These are phyloP conservation scores for Arabidopsis suecica DNA, from an alignment of 345 rosid genomes.

Conservation along the genomic window DNA sequence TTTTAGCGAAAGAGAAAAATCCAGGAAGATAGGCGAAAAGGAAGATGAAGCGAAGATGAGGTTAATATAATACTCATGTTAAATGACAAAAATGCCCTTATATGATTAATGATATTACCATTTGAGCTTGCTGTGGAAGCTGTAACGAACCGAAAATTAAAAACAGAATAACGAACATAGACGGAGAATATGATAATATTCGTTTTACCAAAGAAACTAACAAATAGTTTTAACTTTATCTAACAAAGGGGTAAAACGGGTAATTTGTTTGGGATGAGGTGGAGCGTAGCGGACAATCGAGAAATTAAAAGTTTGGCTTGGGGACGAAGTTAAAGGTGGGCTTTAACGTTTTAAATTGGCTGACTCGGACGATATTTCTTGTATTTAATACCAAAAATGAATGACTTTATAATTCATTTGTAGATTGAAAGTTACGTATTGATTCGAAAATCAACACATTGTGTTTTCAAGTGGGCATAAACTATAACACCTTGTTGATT, in stretches of 20 bases:
- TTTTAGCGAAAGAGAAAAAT: slow-evolving; percentile 12
- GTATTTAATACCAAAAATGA: background rate
- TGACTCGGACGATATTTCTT: background rate
- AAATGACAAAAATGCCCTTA: slow-evolving; percentile 40
- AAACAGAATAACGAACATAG: slow-evolving; percentile 11
- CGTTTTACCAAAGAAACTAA: background rate
- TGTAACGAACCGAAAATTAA: background rate
- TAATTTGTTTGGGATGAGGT: background rate
- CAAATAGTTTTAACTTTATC: background rate
- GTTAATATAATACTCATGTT: slow-evolving; percentile 20
- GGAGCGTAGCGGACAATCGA: slow-evolving; percentile 26
- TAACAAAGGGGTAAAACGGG: slow-evolving; percentile 18
- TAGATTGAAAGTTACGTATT: background rate
- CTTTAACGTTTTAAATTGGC: slow-evolving; percentile 12
- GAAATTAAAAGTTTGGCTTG: slow-evolving; percentile 38
- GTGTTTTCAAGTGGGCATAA: no score
- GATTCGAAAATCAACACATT: no score
- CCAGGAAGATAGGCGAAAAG: slow-evolving; percentile 41
- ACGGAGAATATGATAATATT: background rate
- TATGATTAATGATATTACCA: background rate
- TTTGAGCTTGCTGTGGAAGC: background rate
- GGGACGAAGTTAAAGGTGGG: slow-evolving; percentile 32
- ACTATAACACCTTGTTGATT: no score
- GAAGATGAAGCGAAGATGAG: slow-evolving; percentile 34
- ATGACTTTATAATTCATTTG: background rate